Percentiles rank a stretch among this genome's conserved stretches.
phyloP scores from a whole-genome alignment of 208 protist species.

The Trypanosoma lewisi region DNA sequence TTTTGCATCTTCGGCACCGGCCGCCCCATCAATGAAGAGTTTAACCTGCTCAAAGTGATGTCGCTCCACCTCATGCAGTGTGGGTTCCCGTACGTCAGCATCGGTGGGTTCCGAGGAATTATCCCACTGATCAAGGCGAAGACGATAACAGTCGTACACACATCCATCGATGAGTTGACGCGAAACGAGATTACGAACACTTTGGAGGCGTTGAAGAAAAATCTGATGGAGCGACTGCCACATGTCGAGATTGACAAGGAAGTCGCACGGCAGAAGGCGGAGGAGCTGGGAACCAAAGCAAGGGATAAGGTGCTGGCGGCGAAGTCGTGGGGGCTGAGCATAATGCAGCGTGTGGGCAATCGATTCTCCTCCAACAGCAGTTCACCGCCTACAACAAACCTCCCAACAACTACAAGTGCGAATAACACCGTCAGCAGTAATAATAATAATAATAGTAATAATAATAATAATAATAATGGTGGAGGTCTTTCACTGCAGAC shows the following conservation, averaged over 20 bases:
- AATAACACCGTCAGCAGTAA: not conserved
- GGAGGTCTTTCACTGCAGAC: not conserved
- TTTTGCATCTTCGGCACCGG: conserved; percentile 82
- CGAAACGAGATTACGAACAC: not conserved
- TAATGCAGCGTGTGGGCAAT: conserved; percentile 58
- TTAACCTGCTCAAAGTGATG: conserved; percentile 86
- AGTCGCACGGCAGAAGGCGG: conserved; percentile 35
- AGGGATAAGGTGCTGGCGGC: conserved; percentile 46
- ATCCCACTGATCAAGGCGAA: conserved; percentile 65
- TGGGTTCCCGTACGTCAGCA: conserved; percentile 75
- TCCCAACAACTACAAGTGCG: not conserved
- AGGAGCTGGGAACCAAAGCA: conserved; percentile 50
- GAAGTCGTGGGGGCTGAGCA: conserved; percentile 61
- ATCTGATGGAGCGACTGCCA: conserved; percentile 19
- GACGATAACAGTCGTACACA: conserved; percentile 31
- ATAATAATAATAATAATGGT: not conserved
- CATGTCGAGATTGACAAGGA: conserved; percentile 16
- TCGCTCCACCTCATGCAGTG: conserved; percentile 73
- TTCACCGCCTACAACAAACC: not conserved
- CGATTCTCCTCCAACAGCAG: conserved; percentile 16
- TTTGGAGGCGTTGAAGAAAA: conserved; percentile 25
- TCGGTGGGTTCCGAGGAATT: conserved; percentile 75
- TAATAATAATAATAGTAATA: not conserved
- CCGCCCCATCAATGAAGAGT: conserved; percentile 72
- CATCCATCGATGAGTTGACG: not conserved